phyloP scores from a whole-genome alignment of 2,329 filamentous ascomycete species.

The Pseudogymnoascus sp. region DNA sequence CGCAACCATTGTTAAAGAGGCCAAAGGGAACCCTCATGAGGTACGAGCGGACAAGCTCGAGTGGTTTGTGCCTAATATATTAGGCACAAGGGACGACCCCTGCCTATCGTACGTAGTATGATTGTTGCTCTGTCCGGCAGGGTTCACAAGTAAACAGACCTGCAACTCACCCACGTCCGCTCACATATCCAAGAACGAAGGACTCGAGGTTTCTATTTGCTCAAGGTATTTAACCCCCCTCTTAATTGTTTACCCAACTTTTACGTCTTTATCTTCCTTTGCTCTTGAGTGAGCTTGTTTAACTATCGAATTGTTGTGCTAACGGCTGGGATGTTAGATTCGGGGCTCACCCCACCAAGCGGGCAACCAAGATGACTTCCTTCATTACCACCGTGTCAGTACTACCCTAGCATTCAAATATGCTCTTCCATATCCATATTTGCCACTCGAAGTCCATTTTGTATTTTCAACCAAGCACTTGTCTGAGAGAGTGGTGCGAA shows the following conservation, averaged over 20 bases:
- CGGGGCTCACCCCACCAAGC: conserved; percentile 7
- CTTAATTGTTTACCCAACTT: neutral
- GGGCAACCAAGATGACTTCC: conserved; percentile 53
- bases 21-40: neutral
- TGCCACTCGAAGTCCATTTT: neutral
- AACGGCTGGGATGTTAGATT: conserved; percentile 24
- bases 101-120: conserved; percentile 5
- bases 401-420: conserved; percentile 28
- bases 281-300: neutral
- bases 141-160: conserved; percentile 9
- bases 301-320: conserved; percentile 19
- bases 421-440: conserved; percentile 10
- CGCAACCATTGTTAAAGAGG: conserved; percentile 1
- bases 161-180: neutral
- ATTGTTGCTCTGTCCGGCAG: neutral
- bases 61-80: neutral
- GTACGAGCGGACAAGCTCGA: neutral
- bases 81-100: neutral
- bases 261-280: neutral
- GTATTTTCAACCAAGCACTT: neutral
- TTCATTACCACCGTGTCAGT: conserved; percentile 79
- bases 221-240: neutral
- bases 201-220: neutral
- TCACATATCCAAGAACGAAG: neutral
- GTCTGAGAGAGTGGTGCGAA: neutral